Conservation (phyloP, 1,284 basidiomycete genomes). For the Tilletia walkeri region DNA sequence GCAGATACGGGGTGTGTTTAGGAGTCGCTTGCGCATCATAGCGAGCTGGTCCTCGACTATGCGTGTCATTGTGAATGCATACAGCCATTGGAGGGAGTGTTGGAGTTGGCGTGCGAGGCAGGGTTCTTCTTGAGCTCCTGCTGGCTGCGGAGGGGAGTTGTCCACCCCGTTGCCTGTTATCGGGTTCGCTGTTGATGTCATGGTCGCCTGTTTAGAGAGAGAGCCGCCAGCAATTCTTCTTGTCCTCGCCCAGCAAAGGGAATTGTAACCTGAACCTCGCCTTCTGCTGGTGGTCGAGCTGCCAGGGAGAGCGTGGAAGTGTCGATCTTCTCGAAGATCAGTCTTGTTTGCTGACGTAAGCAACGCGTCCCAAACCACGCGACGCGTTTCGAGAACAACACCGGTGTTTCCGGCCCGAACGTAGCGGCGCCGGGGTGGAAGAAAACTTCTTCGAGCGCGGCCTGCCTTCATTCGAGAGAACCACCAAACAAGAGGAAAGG, state of each 20-base stretch:
- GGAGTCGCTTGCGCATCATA: not conserved
- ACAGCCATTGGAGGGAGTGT: not conserved
- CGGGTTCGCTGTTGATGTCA: no score
- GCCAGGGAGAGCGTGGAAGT: not conserved
- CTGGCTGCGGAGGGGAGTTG: no score
- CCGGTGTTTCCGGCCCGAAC: not conserved
- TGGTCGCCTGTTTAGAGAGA: no score
- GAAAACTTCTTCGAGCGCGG: not conserved
- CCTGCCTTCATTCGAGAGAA: not conserved
- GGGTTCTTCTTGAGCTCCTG: no score
- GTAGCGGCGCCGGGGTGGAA: no score
- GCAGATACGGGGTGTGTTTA: not conserved
- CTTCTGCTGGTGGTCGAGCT: not conserved
- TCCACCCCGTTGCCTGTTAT: no score
- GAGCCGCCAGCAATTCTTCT: no score
- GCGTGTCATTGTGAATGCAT: slow-evolving; percentile 12
- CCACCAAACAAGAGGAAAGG: no score
- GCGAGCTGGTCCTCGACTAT: slow-evolving; percentile 2
- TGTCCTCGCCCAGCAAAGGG: no score
- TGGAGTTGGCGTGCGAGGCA: not conserved
- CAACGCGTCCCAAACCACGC: no score
- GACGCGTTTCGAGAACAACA: slow-evolving; percentile 7
- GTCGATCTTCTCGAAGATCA: slow-evolving; percentile 4
- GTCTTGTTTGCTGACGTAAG: not conserved
- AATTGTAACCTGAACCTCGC: no score